These are phyloP conservation scores for Myxozyma nipponensis DNA, from an alignment of 805 yeast species.

Conservation along the genomic window DNA sequence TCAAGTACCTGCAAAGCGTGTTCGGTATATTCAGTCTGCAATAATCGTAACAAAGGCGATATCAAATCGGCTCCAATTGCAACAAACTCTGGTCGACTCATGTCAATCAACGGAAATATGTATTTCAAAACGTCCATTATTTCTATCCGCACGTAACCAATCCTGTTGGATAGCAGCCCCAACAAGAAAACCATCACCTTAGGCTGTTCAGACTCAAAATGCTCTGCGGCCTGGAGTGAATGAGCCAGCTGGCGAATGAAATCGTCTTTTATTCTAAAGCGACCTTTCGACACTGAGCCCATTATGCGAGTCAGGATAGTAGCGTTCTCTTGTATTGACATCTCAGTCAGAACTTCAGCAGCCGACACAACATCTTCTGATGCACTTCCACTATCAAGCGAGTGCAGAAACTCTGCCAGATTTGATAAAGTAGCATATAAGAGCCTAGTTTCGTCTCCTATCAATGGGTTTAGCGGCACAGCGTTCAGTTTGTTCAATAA, in stretches of 20 bases:
- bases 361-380: conserved; percentile 49
- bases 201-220: conserved; percentile 71
- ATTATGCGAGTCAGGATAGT: conserved; percentile 65
- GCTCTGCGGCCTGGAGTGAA: conserved; percentile 54
- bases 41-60: conserved; percentile 77
- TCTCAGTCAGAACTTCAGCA: conserved; percentile 53
- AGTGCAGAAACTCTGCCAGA: conserved; percentile 79
- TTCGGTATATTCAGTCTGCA: conserved; percentile 81
- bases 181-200: conserved; percentile 69
- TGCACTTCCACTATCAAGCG: conserved; percentile 58
- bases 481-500: conserved; percentile 68
- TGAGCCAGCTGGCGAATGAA: conserved; percentile 76
- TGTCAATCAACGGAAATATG: conserved; percentile 71
- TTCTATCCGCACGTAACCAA: conserved; percentile 75
- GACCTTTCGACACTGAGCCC: conserved; percentile 67
- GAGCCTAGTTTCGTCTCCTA: conserved; percentile 63
- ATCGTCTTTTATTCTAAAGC: conserved; percentile 88
- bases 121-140: conserved; percentile 71
- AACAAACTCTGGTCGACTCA: conserved; percentile 69
- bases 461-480: conserved; percentile 68
- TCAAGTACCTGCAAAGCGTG: conserved; percentile 87
- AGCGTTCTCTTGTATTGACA: conserved; percentile 58
- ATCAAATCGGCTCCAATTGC: conserved; percentile 95
- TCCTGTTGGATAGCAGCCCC: conserved; percentile 74
- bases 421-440: conserved; percentile 71